Evolutionary conservation across 2,329 filamentous ascomycete genomes (phyloP).

Genomic region (Chaetomiaceae sp.): DNA sequence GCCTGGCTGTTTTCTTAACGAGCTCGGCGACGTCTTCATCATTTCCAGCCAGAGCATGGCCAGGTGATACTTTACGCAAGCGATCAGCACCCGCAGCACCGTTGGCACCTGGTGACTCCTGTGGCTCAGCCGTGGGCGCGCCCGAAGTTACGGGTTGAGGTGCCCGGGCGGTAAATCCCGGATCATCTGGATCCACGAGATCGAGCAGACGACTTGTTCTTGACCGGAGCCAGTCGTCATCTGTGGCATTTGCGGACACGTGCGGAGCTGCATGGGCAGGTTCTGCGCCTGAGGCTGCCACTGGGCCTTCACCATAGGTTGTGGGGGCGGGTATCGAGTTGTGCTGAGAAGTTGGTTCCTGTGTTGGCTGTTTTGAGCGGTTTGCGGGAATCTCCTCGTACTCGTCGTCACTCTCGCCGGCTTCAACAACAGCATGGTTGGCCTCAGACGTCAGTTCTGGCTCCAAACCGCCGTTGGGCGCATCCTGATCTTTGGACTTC

Average conservation of each 20-base stretch:
- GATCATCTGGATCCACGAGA: constrained; percentile 68
- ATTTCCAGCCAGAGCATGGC: constrained; percentile 24
- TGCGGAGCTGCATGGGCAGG: constrained; percentile 11
- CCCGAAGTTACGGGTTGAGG: constrained; percentile 17
- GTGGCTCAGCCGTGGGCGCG: constrained; percentile 16
- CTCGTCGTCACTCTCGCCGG: constrained; percentile 64
- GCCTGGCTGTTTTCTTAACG: constrained; percentile 65
- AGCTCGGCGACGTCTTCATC: constrained; percentile 46
- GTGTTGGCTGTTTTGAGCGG: constrained; percentile 40
- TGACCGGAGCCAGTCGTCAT: constrained; percentile 88
- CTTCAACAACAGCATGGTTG: constrained; percentile 27
- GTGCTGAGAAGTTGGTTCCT: constrained; percentile 17
- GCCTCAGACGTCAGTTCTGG: constrained; percentile 2
- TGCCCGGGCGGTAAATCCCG: constrained; percentile 24
- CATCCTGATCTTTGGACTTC: constrained; percentile 48
- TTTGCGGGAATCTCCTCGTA: constrained; percentile 61
- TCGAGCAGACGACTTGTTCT: constrained; percentile 82
- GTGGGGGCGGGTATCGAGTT: constrained; percentile 10
- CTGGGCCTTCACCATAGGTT: constrained; percentile 6
- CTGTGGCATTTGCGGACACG: constrained; percentile 46
- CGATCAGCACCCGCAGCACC: background rate
- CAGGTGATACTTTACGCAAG: constrained; percentile 24
- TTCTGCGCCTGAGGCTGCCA: constrained; percentile 15
- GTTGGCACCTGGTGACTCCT: constrained; percentile 21
- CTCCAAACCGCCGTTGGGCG: constrained; percentile 10